Evolutionary conservation across 73 alveolate genomes (phyloP), one percentile per base, ranked within the genome.

Genomic region (Uronychia binucleata): DNA sequence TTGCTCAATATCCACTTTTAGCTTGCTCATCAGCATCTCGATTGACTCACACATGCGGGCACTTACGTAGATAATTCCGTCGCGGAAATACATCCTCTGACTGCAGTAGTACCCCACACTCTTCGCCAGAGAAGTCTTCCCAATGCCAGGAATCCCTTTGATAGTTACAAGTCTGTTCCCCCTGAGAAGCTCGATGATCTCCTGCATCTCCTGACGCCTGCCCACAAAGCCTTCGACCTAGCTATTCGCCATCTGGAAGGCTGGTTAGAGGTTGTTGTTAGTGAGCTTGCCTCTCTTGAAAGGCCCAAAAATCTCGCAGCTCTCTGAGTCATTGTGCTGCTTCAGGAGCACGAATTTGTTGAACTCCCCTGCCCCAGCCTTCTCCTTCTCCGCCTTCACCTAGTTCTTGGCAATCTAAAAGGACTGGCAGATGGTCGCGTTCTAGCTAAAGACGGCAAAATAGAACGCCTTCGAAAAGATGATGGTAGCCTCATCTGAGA

Each of bases 71-170:
- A 82, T 83, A 26, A 88, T 83, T 26, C 94, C 94, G 59, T 88
- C 90, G 31, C 28, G 33, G 58, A 58, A 88, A 14, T 81, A 5
- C 58, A 33, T 26, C 34, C 94, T 76, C 58, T 88, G 83, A 30
- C 46, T 83, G 29, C 60, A 76, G 58, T 32, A 78, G 30, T 83
- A 74, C 28, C 60, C 59, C 0, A 83, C 46, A 30, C 80, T 88
- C 34, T 83, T 82, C 57, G 85, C 86, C 5, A 82, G 30, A 46
- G 91, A 59, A 0, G 95, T 79, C 60, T 90, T 90, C 28, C 95
- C 95, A 19, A 90, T 90, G 1, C 95, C 95, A 5, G 87, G 88
- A 29, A 75, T 77, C 26, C 92, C 95, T 74, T 85, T 78, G 8
- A 90, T 58, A 0, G 86, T 80, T 14, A 90, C 92, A 35, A 90